Base-by-base conservation (phyloP, 352 stramenopile genomes). In the Aphanomyces euteiches region DNA sequence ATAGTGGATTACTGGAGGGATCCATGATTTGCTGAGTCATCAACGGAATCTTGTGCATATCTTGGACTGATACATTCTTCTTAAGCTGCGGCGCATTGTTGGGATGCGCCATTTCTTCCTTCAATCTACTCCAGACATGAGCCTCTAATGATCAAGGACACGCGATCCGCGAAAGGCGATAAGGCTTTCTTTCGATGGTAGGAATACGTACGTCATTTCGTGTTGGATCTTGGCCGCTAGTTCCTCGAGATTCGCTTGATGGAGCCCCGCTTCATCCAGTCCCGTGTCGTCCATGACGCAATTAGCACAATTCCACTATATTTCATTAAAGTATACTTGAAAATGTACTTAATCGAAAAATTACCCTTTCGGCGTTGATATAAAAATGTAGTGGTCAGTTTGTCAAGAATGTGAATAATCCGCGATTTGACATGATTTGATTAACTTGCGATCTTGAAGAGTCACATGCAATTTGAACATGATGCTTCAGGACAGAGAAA, bases 1-100 rank as follows among this genome's bases (percentile, higher is more conserved):
- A 90, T 21, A 74, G 69, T 1, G 47, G 7, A 40, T 80, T 89
- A 6, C 47, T 56, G 8, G 63, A 65, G 7, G 82, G 82, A 6
- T 66, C 37, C 48, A 78, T 19, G 21, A 78, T 67, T 19, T 45
- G 72, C 8, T 58, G 53, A n/a, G 61, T 72, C 28, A 50, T 34
- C 7, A 90, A 38, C 10, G 77, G 74, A 53, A 78, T 78, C 38
- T 75, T 66, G 53, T 72, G 64, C 64, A 70, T 70, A 34, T 70
- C 64, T 17, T 70, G 13, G 34, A 70, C 64, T 7, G 36, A 39
- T 50, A 70, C 64, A 19, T 70, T 70, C 64, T 70, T 70, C 37
- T 41, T 61, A 7, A 64, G 36, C 54, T 61, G 54, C 54, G 54
- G 54, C 37, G 54, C 54, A 37, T 61, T 41, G 54, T 61, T 61